These are phyloP conservation scores for Talaromyces sp. DNA, from an alignment of 2,329 filamentous ascomycete genomes.

Conservation along the genomic window DNA sequence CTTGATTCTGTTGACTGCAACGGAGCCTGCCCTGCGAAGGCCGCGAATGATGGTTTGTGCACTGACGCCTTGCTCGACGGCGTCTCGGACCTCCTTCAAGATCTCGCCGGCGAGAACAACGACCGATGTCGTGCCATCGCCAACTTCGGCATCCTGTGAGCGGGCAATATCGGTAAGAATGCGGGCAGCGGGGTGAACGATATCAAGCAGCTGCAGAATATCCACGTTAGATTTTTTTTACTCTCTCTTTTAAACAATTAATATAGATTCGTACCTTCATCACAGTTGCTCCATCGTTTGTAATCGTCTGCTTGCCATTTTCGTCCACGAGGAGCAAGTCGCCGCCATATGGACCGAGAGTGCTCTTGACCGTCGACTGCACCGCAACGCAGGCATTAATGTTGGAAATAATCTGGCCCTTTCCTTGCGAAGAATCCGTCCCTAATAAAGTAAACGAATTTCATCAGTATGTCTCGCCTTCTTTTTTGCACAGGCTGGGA, in stretches of 20 bases:
- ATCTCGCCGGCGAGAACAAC: slow-evolving; percentile 97
- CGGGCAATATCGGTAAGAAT: slow-evolving; percentile 97
- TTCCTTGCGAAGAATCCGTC: slow-evolving; percentile 94
- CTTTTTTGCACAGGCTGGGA: slow-evolving; percentile 16
- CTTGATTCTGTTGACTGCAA: slow-evolving; percentile 98
- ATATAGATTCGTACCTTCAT: slow-evolving; percentile 68
- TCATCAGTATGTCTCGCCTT: slow-evolving; percentile 14
- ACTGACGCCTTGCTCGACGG: slow-evolving; percentile 94
- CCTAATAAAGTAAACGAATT: slow-evolving; percentile 49
- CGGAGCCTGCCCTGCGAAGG: slow-evolving; percentile 74
- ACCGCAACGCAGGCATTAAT: slow-evolving; percentile 98
- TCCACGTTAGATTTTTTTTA: slow-evolving; percentile 9
- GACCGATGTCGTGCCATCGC: slow-evolving; percentile 95
- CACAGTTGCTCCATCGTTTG: slow-evolving; percentile 96
- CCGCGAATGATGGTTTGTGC: slow-evolving; percentile 98
- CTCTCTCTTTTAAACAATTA: slow-evolving; percentile 4
- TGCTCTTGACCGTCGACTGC: slow-evolving; percentile 91
- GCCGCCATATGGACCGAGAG: slow-evolving; percentile 91
- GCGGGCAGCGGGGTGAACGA: slow-evolving; percentile 93
- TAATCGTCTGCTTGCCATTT: slow-evolving; percentile 95
- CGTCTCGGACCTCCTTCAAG: slow-evolving; percentile 91
- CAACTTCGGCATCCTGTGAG: slow-evolving; percentile 98
- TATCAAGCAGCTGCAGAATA: slow-evolving; percentile 74
- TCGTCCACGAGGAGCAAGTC: slow-evolving; percentile 93
- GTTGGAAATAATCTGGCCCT: slow-evolving; percentile 93